A percentile compares a stretch with the other conserved stretches of the same genome.
phyloP scores from a whole-genome alignment of 2,329 filamentous ascomycete species.

The Microdochium nivale region DNA sequence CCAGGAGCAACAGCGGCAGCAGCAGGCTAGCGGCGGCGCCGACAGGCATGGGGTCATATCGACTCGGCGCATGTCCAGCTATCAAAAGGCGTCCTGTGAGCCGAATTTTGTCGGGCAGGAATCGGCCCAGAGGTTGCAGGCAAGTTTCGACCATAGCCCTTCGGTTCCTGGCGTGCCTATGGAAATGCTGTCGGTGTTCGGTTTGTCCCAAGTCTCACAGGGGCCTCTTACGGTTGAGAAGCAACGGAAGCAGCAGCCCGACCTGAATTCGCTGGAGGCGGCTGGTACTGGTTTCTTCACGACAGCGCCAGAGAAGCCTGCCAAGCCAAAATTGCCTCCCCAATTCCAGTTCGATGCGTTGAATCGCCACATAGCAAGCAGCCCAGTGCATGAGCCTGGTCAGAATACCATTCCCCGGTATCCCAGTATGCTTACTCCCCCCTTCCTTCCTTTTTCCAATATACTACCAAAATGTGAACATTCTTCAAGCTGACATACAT shows the following conservation, averaged over 20 bases:
- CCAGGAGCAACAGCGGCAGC: not conserved
- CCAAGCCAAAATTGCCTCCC: not conserved
- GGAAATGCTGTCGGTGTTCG: not conserved
- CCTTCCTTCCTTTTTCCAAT: not conserved
- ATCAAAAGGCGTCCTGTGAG: not conserved
- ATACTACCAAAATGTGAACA: not conserved
- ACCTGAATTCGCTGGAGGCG: not conserved
- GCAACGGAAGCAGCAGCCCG: not conserved
- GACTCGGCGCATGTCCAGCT: not conserved
- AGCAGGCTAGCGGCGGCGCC: too few species aligned
- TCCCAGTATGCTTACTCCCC: not conserved
- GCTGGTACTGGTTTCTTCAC: not conserved
- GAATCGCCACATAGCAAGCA: not conserved
- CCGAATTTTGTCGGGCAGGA: not conserved
- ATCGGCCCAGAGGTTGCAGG: not conserved
- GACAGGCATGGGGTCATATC: not conserved
- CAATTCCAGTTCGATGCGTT: not conserved
- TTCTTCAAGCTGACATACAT: not conserved
- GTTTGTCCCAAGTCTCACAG: not conserved
- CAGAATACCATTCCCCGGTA: not conserved
- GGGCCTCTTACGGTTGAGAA: not conserved
- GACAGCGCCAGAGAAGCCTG: too few species aligned
- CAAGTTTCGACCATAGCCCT: not conserved
- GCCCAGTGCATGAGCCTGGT: not conserved
- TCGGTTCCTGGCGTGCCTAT: not conserved